Percentiles rank a stretch among this genome's conserved stretches.
These are phyloP conservation scores for Linnemannia zychae DNA, from an alignment of 192 early-diverging fungal genomes.

Conservation along the genomic window DNA sequence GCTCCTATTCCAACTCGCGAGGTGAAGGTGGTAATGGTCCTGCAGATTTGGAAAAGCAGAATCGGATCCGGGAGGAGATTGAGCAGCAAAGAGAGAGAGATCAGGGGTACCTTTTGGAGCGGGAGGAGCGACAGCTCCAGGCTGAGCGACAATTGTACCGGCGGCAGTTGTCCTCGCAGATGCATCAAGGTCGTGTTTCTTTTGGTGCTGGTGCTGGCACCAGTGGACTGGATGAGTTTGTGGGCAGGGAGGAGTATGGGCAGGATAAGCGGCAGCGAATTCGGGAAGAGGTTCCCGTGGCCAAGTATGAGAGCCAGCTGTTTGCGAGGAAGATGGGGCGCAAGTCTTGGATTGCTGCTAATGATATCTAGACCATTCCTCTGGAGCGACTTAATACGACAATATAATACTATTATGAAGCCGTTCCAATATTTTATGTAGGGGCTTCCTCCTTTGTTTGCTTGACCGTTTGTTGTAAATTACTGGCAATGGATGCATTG, in stretches of 20 bases:
- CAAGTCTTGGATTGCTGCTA: slow-evolving; percentile 39
- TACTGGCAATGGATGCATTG: no score
- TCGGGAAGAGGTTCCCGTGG: not conserved
- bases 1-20: not conserved
- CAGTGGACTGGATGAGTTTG: not conserved
- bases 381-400: no score
- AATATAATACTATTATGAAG: no score
- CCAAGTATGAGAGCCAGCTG: not conserved
- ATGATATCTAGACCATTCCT: slow-evolving; percentile 20
- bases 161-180: slow-evolving; percentile 2
- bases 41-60: slow-evolving; percentile 1
- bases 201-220: not conserved
- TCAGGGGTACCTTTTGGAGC: not conserved
- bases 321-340: slow-evolving; percentile 27
- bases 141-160: not conserved
- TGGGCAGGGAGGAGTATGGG: not conserved
- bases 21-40: not conserved
- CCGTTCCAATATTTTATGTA: no score
- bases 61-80: slow-evolving; percentile 31
- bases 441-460: not conserved
- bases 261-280: slow-evolving; percentile 7
- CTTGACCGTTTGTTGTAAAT: no score
- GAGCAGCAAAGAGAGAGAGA: slow-evolving; percentile 23
- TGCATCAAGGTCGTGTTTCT: not conserved
- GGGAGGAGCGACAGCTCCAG: not conserved